These are phyloP conservation scores for Thermothelomyces thermophilus DNA, from an alignment of 2,329 filamentous ascomycete genomes.

Conservation along the genomic window DNA sequence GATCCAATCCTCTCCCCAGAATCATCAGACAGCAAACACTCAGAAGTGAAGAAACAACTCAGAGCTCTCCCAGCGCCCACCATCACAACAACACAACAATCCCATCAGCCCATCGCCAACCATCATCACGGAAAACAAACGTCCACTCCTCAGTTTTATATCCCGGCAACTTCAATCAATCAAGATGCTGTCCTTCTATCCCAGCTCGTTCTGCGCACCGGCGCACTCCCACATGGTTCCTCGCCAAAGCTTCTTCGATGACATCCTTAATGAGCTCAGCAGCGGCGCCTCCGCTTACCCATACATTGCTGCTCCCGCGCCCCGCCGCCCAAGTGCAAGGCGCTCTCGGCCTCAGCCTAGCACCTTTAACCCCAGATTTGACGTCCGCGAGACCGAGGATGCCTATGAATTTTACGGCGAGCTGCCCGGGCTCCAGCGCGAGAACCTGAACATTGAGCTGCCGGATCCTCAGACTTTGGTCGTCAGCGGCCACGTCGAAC, in stretches of 20 bases:
- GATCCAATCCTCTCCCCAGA: slow-evolving; percentile 6
- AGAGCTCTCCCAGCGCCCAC: background rate
- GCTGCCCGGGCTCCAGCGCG: slow-evolving; percentile 67
- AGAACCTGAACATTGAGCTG: slow-evolving; percentile 72
- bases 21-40: background rate
- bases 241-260: slow-evolving; percentile 58
- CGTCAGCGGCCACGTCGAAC: slow-evolving; percentile 64
- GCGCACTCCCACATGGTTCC: slow-evolving; percentile 46
- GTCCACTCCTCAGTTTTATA: background rate
- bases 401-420: slow-evolving; percentile 74
- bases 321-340: slow-evolving; percentile 14
- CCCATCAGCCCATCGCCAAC: background rate
- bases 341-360: slow-evolving; percentile 16
- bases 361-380: slow-evolving; percentile 67
- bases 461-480: slow-evolving; percentile 67
- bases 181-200: slow-evolving; percentile 56
- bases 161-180: background rate
- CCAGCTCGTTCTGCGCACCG: slow-evolving; percentile 27
- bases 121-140: background rate
- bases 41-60: background rate
- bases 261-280: slow-evolving; percentile 52
- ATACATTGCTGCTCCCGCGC: slow-evolving; percentile 18
- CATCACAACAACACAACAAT: background rate
- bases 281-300: slow-evolving; percentile 24
- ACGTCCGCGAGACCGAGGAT: slow-evolving; percentile 63